Evolutionary conservation across 2,329 filamentous ascomycete species (phyloP), one percentile per base, ranked within the genome.

Genomic region (Beauveria pseudobassiana): DNA sequence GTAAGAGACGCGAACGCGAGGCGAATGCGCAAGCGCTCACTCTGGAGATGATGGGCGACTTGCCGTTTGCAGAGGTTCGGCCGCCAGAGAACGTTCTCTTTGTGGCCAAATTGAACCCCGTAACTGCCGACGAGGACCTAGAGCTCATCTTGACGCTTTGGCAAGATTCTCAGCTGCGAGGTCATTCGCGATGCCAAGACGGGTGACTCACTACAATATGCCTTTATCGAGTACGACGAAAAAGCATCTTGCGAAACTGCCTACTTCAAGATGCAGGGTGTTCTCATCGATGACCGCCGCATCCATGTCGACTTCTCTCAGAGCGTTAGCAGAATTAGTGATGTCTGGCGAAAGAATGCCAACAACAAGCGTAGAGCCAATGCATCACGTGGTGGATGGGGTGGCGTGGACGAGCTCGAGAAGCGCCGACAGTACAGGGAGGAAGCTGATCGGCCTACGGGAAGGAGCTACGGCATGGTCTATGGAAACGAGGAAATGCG

Each of bases 221-320:
- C 95, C 1, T 99, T 99, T 68, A 96, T 99, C 70, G 95, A 99
- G 73, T 99, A 93, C 69, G 90, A 93, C 63, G 89, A 96, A 61
- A 95, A 97, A 76, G 85, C 88, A 67, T 90, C 93, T 59, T 98
- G 95, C 73, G 95, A 99, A 76, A 86, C 90, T 58, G 95, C 95
- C 3, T 99, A 97, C 71, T 95, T 96, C 78, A 99, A 99, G 77
- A 99, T 99, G 95, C 92, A 99, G 73, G 91, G 89, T 2, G 93
- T 98, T 1, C 78, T 99, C 61, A 98, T 99, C 66, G 95, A 99
- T 70, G 95, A 99, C 69, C 90, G 96, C 66, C 88, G 95, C 48
- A 99, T 99, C 65, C 95, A 99, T 71, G 95, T 99, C 61, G 95
- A 99, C 76, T 99, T 99, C 75, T 97, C 93, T 12, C 95, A 99